Percentiles rank a stretch among this genome's conserved stretches.
Evolutionary conservation across 345 rosid genomes (phyloP).

Genomic region (Hirschfeldia incana): DNA sequence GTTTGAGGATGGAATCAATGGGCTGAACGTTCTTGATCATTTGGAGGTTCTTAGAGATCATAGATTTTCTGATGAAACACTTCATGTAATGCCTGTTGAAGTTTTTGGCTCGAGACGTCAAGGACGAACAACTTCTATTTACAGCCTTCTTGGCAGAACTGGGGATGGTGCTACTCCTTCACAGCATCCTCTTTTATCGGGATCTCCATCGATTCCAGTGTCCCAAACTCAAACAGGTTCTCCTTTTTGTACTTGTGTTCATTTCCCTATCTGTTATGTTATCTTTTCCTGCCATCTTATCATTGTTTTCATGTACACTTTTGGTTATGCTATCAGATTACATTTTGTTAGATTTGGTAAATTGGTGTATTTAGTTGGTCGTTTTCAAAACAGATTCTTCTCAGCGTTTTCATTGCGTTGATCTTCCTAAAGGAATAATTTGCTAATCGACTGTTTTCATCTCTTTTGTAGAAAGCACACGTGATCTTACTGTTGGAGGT

Average conservation of each 20-base stretch:
- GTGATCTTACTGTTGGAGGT: conserved; percentile 49
- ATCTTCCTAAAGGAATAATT: conserved; percentile 3
- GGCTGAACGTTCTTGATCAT: conserved; percentile 91
- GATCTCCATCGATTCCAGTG: conserved; percentile 53
- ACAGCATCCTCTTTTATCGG: conserved; percentile 84
- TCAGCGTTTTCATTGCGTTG: background rate
- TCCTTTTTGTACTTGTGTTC: background rate
- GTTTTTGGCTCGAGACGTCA: conserved; percentile 97
- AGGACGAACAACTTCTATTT: conserved; percentile 92
- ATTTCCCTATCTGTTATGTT: background rate
- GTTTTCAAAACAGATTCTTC: background rate
- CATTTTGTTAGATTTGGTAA: no score
- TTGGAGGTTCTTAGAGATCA: conserved; percentile 90
- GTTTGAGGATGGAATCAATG: conserved; percentile 86
- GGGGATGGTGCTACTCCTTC: conserved; percentile 65
- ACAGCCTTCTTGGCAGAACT: conserved; percentile 82
- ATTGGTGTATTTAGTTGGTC: no score
- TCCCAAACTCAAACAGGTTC: conserved; percentile 71
- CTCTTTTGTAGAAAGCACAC: conserved; percentile 48
- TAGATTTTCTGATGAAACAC: conserved; percentile 79
- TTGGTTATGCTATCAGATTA: no score
- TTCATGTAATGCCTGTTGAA: conserved; percentile 96
- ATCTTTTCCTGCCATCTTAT: no score
- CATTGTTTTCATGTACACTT: no score
- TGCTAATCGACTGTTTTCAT: conserved; percentile 17